Percentiles rank a stretch among this genome's conserved stretches.
phyloP scores from a whole-genome alignment of 768 basidiomycete species.

The Serendipita sp. region DNA sequence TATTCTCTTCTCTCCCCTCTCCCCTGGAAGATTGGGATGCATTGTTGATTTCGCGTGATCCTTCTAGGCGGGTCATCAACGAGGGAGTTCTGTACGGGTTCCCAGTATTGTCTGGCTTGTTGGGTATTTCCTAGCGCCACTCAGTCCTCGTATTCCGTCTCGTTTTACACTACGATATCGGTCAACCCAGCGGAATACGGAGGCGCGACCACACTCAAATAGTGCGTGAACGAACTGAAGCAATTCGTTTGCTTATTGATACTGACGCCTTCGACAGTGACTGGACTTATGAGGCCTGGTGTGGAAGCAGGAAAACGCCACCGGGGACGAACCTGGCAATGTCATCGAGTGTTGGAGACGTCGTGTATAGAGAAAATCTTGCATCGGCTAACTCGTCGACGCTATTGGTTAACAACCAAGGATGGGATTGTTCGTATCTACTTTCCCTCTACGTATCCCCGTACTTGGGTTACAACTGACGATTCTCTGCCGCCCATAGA shows the following conservation, averaged over 20 bases:
- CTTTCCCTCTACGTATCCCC: not conserved
- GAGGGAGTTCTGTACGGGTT: not conserved
- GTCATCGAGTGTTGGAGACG: not conserved
- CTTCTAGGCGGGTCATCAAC: not conserved
- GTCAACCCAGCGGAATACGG: not conserved
- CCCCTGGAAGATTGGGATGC: no score
- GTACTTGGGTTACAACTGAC: not conserved
- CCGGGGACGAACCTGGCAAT: not conserved
- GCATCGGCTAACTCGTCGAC: not conserved
- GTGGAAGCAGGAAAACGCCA: not conserved
- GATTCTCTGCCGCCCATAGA: no score
- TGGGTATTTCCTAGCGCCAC: not conserved
- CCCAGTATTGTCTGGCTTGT: not conserved
- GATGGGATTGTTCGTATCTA: not conserved
- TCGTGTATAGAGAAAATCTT: not conserved
- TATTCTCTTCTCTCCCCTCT: no score
- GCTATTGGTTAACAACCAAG: not conserved
- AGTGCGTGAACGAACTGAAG: not conserved
- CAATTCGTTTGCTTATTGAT: not conserved
- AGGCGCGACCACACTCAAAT: not conserved
- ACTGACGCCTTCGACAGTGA: not conserved
- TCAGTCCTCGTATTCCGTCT: not conserved
- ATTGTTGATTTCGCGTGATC: no score
- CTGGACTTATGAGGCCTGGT: not conserved
- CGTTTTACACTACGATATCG: not conserved